A percentile compares a stretch with the other conserved stretches of the same genome.
Conservation (phyloP, 257 asterid genomes). For the Datura wrightii region DNA sequence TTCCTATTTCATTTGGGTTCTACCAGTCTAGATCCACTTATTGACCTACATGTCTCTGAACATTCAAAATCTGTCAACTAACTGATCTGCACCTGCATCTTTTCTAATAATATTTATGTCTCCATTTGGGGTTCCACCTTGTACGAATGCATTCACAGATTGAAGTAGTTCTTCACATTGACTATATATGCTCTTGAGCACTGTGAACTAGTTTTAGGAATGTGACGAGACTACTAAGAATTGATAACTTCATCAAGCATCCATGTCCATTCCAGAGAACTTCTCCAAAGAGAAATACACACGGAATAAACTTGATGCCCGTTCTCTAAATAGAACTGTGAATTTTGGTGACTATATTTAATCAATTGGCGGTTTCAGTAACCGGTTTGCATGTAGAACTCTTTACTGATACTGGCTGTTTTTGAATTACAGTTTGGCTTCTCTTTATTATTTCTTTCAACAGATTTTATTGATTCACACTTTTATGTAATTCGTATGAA, state of each 20-base stretch:
- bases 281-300: not conserved
- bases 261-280: not conserved
- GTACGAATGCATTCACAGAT: not conserved
- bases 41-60: not conserved
- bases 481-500: not conserved
- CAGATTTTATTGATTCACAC: not conserved
- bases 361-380: conserved; percentile 10
- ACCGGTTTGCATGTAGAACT: not conserved
- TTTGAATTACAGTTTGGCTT: not conserved
- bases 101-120: not conserved
- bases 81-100: conserved; percentile 14
- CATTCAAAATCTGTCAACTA: not conserved
- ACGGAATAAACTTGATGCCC: not conserved
- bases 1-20: not conserved
- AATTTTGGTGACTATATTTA: not conserved
- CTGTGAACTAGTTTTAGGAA: not conserved
- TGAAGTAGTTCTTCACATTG: not conserved
- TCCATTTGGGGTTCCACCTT: conserved; percentile 3
- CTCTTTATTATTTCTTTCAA: not conserved
- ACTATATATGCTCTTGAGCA: conserved; percentile 11
- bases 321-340: not conserved
- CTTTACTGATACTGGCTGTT: not conserved
- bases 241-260: not conserved
- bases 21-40: conserved; percentile 1
- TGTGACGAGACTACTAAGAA: not conserved